These are phyloP conservation scores for Colletotrichum sp. DNA, from an alignment of 2,329 filamentous ascomycete species.

Conservation along the genomic window DNA sequence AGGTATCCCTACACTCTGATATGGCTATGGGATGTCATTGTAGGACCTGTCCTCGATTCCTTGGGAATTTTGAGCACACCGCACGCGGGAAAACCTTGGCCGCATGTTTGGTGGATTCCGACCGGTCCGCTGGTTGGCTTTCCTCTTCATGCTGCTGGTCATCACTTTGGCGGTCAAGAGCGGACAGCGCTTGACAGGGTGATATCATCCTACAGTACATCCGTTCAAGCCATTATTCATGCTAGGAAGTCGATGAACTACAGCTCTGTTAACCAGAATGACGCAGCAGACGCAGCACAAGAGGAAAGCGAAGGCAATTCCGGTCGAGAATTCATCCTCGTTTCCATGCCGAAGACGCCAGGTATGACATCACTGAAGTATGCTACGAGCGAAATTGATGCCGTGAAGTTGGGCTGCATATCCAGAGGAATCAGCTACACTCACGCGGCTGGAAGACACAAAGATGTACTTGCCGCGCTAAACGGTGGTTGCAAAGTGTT, in stretches of 20 bases:
- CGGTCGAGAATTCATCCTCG: constrained; percentile 22
- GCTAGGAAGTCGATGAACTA: neutral
- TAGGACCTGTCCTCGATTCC: constrained; percentile 26
- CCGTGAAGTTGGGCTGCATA: constrained; percentile 5
- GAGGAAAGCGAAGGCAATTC: neutral
- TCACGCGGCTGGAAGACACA: constrained; percentile 4
- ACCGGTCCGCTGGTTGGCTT: constrained; percentile 32
- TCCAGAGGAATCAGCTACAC: neutral
- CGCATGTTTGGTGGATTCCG: constrained; percentile 39
- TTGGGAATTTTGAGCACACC: no score
- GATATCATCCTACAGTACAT: constrained; percentile 42
- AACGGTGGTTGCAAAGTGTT: constrained; percentile 33
- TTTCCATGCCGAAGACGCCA: constrained; percentile 29
- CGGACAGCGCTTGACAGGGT: constrained; percentile 36
- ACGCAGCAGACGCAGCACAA: neutral
- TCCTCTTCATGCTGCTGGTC: constrained; percentile 38
- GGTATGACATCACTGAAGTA: constrained; percentile 7
- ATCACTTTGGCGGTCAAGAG: constrained; percentile 23
- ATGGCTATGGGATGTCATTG: constrained; percentile 36
- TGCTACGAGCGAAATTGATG: constrained; percentile 23
- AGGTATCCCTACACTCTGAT: constrained; percentile 21
- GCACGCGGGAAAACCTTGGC: constrained; percentile 7
- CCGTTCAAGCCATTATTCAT: constrained; percentile 33
- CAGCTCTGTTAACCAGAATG: fast-evolving
- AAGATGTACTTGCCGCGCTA: constrained; percentile 28